A percentile compares a stretch with the other conserved stretches of the same genome.
Evolutionary conservation across 2,329 filamentous ascomycete genomes (phyloP).

Genomic region (Orbilia quercus): DNA sequence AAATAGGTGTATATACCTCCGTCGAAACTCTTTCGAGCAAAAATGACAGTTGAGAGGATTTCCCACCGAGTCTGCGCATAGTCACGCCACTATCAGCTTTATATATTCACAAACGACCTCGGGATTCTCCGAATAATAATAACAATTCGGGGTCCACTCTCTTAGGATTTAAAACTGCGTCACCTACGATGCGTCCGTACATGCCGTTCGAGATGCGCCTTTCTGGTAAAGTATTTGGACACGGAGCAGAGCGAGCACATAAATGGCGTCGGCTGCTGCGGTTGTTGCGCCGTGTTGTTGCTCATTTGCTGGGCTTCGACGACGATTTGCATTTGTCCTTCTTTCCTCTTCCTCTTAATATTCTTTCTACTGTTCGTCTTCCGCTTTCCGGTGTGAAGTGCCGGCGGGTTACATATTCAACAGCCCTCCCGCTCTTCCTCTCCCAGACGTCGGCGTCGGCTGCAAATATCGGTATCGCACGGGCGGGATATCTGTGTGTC

Average conservation of each 20-base stretch:
- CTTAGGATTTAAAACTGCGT: neutral
- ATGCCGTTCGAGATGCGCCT: slow-evolving; percentile 52
- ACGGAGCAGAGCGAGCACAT: slow-evolving; percentile 36
- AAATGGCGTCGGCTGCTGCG: slow-evolving; percentile 39
- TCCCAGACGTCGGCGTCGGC: neutral
- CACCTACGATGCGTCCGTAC: slow-evolving; percentile 48
- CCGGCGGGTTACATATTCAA: slow-evolving; percentile 41
- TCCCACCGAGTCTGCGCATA: slow-evolving; percentile 42
- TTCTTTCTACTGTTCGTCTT: slow-evolving; percentile 3
- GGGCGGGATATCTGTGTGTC: neutral
- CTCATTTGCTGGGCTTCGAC: slow-evolving; percentile 20
- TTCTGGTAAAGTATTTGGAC: slow-evolving; percentile 50
- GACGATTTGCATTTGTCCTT: slow-evolving; percentile 1
- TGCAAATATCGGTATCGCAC: neutral
- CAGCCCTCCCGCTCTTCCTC: slow-evolving; percentile 1
- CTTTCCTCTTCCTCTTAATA: neutral
- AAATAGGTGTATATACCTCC: slow-evolving; percentile 21
- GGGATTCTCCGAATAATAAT: slow-evolving; percentile 36
- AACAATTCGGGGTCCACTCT: slow-evolving; percentile 9
- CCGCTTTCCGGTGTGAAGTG: slow-evolving; percentile 25
- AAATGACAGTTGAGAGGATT: slow-evolving; percentile 52
- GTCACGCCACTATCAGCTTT: slow-evolving; percentile 47
- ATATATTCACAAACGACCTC: slow-evolving; percentile 9
- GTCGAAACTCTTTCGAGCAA: slow-evolving; percentile 49
- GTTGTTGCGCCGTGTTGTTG: slow-evolving; percentile 29